These are phyloP conservation scores for Barnettozyma wickerhamii DNA, from an alignment of 805 yeast species.

Conservation along the genomic window DNA sequence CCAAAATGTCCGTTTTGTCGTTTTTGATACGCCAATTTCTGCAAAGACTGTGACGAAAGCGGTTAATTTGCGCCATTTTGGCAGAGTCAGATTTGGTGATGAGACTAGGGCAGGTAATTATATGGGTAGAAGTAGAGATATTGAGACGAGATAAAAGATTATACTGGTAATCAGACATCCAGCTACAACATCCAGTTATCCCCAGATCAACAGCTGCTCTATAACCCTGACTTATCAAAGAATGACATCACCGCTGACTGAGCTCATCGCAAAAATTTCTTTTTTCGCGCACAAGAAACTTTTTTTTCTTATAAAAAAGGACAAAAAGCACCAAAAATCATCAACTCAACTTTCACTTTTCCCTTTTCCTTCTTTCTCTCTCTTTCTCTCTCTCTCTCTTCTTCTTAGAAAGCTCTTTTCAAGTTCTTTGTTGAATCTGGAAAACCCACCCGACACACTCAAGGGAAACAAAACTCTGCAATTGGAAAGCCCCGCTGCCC, in stretches of 20 bases:
- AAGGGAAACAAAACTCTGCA: conserved; percentile 4
- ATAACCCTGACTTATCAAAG: too few relatives aligned
- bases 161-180: too few relatives aligned
- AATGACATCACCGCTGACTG: conserved; percentile 1
- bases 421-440: conserved; percentile 12
- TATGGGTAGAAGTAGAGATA: too few relatives aligned
- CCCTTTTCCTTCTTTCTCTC: conserved; percentile 22
- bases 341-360: conserved; percentile 9
- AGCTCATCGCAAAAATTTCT: conserved; percentile 11
- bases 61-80: background rate
- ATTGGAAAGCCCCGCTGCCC: conserved; percentile 1
- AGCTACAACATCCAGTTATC: background rate
- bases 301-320: conserved; percentile 12
- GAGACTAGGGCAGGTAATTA: background rate
- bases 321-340: conserved; percentile 3
- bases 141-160: too few relatives aligned
- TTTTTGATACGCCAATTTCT: background rate
- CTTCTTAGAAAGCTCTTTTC: conserved; percentile 28
- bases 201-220: background rate
- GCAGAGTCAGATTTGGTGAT: background rate
- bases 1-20: background rate
- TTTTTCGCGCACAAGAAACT: conserved; percentile 2
- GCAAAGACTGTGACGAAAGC: conserved; percentile 9
- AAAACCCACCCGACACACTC: conserved; percentile 2
- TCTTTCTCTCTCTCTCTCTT: conserved; percentile 29